Evolutionary conservation across 73 alveolate genomes (phyloP).

Genomic region (Paramecium octaurelia): DNA sequence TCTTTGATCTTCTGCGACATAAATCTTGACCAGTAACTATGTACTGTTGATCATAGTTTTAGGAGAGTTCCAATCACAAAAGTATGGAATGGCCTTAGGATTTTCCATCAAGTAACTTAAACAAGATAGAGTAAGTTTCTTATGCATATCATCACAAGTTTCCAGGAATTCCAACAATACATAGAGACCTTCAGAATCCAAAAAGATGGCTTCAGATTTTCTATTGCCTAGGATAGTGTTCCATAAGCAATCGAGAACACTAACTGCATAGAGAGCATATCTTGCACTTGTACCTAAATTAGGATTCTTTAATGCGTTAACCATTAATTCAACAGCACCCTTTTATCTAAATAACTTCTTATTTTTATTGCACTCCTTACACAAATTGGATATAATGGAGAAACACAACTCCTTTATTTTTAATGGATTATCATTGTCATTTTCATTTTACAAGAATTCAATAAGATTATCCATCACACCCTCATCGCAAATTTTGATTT

Average conservation of each 20-base stretch:
- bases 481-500: slow-evolving; percentile 89
- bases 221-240: slow-evolving; percentile 89
- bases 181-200: slow-evolving; percentile 93
- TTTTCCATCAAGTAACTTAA: slow-evolving; percentile 89
- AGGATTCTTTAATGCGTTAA: slow-evolving; percentile 77
- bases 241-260: slow-evolving; percentile 94
- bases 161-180: slow-evolving; percentile 93
- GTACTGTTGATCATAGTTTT: slow-evolving; percentile 93
- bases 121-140: slow-evolving; percentile 83
- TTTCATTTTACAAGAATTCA: slow-evolving; percentile 87
- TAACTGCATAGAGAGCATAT: slow-evolving; percentile 68
- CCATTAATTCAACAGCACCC: slow-evolving; percentile 94
- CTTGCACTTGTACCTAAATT: slow-evolving; percentile 66
- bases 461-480: slow-evolving; percentile 90
- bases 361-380: slow-evolving; percentile 89
- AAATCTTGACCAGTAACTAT: slow-evolving; percentile 84
- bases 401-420: slow-evolving; percentile 93
- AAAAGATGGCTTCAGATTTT: slow-evolving; percentile 87
- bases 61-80: slow-evolving; percentile 93
- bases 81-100: slow-evolving; percentile 82
- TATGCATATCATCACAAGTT: slow-evolving; percentile 85
- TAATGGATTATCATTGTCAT: slow-evolving; percentile 88
- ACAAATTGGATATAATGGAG: slow-evolving; percentile 88
- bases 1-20: slow-evolving; percentile 89
- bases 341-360: slow-evolving; percentile 94